A percentile compares a stretch with the other conserved stretches of the same genome.
phyloP scores from a whole-genome alignment of 768 basidiomycete species.

The Boletus speciosus region DNA sequence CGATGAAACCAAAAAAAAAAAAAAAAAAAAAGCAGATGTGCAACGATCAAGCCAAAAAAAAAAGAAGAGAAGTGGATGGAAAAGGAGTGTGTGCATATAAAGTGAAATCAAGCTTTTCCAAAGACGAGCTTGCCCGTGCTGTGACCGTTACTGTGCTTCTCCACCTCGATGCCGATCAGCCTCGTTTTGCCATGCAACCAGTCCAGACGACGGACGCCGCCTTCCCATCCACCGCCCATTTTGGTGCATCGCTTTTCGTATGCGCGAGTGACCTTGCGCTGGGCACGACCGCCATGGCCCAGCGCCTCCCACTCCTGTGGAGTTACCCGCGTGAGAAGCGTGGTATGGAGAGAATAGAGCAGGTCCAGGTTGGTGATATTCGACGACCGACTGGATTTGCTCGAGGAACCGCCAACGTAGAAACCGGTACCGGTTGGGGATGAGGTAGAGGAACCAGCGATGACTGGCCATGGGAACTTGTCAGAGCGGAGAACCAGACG shows the following conservation, averaged over 20 bases:
- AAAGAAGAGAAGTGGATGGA: background rate
- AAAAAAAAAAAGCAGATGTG: background rate
- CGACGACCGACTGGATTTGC: slow-evolving; percentile 21
- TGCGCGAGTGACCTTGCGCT: slow-evolving; percentile 56
- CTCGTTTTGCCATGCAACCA: slow-evolving; percentile 61
- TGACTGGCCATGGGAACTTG: slow-evolving; percentile 60
- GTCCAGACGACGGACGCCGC: slow-evolving; percentile 65
- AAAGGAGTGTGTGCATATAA: slow-evolving; percentile 6
- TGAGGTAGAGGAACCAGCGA: slow-evolving; percentile 40
- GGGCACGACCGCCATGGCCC: slow-evolving; percentile 51
- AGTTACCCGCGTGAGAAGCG: slow-evolving; percentile 54
- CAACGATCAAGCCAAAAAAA: background rate
- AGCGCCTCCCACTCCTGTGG: slow-evolving; percentile 63
- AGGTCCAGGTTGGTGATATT: slow-evolving; percentile 62
- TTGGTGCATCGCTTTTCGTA: slow-evolving; percentile 60
- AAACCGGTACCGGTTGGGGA: slow-evolving; percentile 26
- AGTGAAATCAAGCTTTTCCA: slow-evolving; percentile 33
- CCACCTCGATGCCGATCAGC: slow-evolving; percentile 59
- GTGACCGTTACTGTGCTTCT: slow-evolving; percentile 39
- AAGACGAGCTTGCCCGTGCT: slow-evolving; percentile 51
- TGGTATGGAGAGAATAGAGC: slow-evolving; percentile 54
- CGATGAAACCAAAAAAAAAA: slow-evolving; percentile 2
- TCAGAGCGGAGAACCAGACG: slow-evolving; percentile 52
- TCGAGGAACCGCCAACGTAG: slow-evolving; percentile 25
- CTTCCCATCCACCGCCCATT: slow-evolving; percentile 67